Conservation (phyloP, 441 rosid species). For the Cnidoscolus chayamansa region DNA sequence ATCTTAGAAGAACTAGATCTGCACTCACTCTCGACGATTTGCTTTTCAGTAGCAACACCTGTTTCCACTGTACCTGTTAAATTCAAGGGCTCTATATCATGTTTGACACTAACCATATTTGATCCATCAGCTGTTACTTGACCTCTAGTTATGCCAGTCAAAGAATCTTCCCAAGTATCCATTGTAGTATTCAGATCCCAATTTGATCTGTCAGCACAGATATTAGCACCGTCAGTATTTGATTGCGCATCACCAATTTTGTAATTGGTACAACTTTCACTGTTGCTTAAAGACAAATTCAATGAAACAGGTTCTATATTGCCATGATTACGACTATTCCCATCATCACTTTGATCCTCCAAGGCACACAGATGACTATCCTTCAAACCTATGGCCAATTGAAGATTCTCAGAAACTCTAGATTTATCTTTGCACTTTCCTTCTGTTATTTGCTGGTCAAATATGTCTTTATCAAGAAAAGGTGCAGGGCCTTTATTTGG, state of each 20-base stretch:
- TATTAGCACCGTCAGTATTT: conserved; percentile 25
- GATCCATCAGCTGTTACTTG: conserved; percentile 28
- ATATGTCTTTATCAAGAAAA: conserved; percentile 23
- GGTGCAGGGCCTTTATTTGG: conserved; percentile 26
- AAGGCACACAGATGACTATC: conserved; percentile 23
- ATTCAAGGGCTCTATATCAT: conserved; percentile 34
- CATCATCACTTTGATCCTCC: conserved; percentile 28
- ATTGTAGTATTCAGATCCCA: conserved; percentile 89
- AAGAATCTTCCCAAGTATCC: conserved; percentile 74
- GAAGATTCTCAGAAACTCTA: conserved; percentile 27
- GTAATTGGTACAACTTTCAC: conserved; percentile 28
- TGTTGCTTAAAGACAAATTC: conserved; percentile 52
- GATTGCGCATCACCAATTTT: conserved; percentile 27
- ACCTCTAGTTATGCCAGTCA: conserved; percentile 30
- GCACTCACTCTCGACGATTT: conserved; percentile 23
- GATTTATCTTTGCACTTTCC: conserved; percentile 25
- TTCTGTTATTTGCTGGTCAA: conserved; percentile 26
- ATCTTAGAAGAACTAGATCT: conserved; percentile 24
- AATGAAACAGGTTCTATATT: conserved; percentile 37
- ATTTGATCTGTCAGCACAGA: conserved; percentile 47
- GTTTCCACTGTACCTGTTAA: conserved; percentile 23
- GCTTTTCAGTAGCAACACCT: conserved; percentile 26
- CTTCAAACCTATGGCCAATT: conserved; percentile 35
- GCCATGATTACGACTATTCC: conserved; percentile 27
- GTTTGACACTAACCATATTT: conserved; percentile 21